Evolutionary conservation across 2,329 filamentous ascomycete species (phyloP).

Genomic region (Corynespora cassiicola): DNA sequence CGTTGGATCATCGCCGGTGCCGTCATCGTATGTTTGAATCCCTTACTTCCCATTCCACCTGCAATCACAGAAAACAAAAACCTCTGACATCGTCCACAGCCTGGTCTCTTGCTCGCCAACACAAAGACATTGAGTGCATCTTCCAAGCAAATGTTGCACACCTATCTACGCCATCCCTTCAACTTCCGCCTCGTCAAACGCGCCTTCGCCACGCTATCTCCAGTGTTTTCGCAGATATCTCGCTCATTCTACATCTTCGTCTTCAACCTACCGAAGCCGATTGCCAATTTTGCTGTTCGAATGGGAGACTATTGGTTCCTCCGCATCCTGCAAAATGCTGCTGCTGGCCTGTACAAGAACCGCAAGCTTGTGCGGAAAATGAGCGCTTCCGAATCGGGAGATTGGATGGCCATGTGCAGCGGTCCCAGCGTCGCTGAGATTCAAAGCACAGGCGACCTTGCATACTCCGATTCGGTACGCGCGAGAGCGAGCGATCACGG

Average conservation of each 20-base stretch:
- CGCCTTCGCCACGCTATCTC: slow-evolving; percentile 51
- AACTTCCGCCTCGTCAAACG: slow-evolving; percentile 54
- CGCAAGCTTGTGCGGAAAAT: slow-evolving; percentile 16
- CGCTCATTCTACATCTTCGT: slow-evolving; percentile 63
- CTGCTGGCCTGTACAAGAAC: slow-evolving; percentile 36
- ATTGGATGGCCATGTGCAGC: slow-evolving; percentile 58
- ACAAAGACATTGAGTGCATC: slow-evolving; percentile 48
- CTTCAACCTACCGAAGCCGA: slow-evolving; percentile 56
- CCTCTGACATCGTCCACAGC: slow-evolving; percentile 34
- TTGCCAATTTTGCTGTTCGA: slow-evolving; percentile 53
- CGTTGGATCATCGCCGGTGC: slow-evolving; percentile 62
- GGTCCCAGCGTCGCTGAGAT: slow-evolving; percentile 59
- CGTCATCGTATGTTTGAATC: slow-evolving; percentile 56
- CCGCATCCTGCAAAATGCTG: slow-evolving; percentile 47
- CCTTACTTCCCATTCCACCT: slow-evolving; percentile 1
- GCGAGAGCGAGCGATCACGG: slow-evolving; percentile 50
- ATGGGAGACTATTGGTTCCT: slow-evolving; percentile 60
- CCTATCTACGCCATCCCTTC: slow-evolving; percentile 53
- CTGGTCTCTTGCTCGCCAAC: slow-evolving; percentile 51
- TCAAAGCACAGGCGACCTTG: slow-evolving; percentile 42
- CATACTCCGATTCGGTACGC: slow-evolving; percentile 47
- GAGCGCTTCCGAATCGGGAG: slow-evolving; percentile 41
- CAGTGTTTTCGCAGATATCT: slow-evolving; percentile 55
- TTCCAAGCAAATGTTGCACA: slow-evolving; percentile 58
- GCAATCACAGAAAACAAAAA: background rate